Evolutionary conservation across 2,329 filamentous ascomycete genomes (phyloP).

Genomic region (Aureobasidium leucospermi): DNA sequence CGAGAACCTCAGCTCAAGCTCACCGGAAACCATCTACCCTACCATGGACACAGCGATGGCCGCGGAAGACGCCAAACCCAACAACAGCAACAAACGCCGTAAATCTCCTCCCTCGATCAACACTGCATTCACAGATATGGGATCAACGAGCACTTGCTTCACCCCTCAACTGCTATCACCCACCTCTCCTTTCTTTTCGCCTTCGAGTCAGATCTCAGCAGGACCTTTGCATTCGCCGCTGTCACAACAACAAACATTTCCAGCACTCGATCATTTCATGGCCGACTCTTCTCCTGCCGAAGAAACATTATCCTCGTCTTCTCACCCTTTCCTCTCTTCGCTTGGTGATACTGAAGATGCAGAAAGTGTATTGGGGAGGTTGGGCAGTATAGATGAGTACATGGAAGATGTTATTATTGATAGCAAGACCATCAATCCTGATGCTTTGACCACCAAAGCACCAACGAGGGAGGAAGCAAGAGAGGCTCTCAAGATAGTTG

Average conservation of each 20-base stretch:
- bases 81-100: not conserved
- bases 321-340: not conserved
- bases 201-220: slow-evolving; percentile 44
- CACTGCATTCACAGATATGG: slow-evolving; percentile 58
- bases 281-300: slow-evolving; percentile 33
- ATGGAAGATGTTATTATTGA: slow-evolving; percentile 25
- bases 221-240: not conserved
- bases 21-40: not conserved
- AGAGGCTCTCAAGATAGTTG: slow-evolving; percentile 70
- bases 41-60: not conserved
- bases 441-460: not conserved
- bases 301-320: not conserved
- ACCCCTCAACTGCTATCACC: slow-evolving; percentile 67
- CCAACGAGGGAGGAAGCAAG: slow-evolving; percentile 78
- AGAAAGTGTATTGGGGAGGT: not conserved
- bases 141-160: slow-evolving; percentile 46
- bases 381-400: slow-evolving; percentile 35
- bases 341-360: not conserved
- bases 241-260: slow-evolving; percentile 67
- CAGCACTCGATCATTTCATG: slow-evolving; percentile 57
- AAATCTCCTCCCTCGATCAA: slow-evolving; percentile 50
- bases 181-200: slow-evolving; percentile 69
- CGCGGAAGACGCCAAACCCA: not conserved
- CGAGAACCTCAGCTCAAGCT: not conserved
- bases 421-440: not conserved